A percentile compares a stretch with the other conserved stretches of the same genome.
These are phyloP conservation scores for Tetracladium setigerum DNA, from an alignment of 495 filamentous ascomycete species.

Conservation along the genomic window DNA sequence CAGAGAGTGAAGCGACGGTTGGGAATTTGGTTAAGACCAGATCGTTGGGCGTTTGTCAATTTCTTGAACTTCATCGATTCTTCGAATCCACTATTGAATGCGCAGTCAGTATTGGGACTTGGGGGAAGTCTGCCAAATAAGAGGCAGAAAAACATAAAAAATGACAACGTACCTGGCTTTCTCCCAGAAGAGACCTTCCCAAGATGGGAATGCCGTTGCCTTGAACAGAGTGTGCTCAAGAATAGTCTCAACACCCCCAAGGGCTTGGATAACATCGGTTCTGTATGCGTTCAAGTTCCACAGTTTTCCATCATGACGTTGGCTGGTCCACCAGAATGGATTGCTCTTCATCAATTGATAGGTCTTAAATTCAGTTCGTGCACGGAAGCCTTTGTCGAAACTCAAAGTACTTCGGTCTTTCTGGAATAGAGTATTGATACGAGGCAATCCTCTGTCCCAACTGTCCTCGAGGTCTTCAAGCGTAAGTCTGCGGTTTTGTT, in stretches of 20 bases:
- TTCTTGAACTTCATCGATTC: constrained; percentile 99
- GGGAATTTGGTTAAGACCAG: constrained; percentile 98
- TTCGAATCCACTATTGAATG: constrained; percentile 54
- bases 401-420: constrained; percentile 96
- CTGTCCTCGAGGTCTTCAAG: constrained; percentile 97
- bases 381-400: constrained; percentile 98
- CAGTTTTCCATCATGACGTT: constrained; percentile 94
- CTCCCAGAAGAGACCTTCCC: constrained; percentile 99
- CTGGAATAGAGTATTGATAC: constrained; percentile 99
- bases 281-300: constrained; percentile 99
- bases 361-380: constrained; percentile 93
- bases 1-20: constrained; percentile 99
- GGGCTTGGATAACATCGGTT: constrained; percentile 96
- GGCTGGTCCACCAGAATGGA: constrained; percentile 99
- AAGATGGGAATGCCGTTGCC: constrained; percentile 95
- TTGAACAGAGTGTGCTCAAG: constrained; percentile 98
- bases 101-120: constrained; percentile 25
- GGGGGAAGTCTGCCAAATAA: constrained; percentile 29
- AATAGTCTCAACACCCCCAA: constrained; percentile 99
- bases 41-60: constrained; percentile 95
- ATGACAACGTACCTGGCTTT: constrained; percentile 39
- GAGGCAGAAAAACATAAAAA: constrained; percentile 14
- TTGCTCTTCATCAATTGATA: constrained; percentile 99
- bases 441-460: constrained; percentile 96
- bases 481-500: constrained; percentile 92